These are phyloP conservation scores for Candida nemodendra DNA, from an alignment of 805 yeast genomes.

Conservation along the genomic window DNA sequence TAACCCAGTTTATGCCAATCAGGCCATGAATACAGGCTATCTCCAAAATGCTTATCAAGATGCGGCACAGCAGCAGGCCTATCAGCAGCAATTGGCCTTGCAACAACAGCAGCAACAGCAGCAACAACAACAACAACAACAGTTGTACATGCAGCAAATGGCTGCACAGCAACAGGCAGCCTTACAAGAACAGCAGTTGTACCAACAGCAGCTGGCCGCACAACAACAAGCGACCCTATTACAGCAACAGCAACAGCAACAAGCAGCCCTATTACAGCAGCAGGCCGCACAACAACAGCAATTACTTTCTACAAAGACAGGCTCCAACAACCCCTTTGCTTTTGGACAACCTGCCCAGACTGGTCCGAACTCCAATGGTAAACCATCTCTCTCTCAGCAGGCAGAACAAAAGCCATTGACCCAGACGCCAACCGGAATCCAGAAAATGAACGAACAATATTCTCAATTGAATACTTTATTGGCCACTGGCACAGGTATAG, in stretches of 20 bases:
- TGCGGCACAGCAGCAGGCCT: conserved; percentile 23
- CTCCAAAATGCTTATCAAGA: conserved; percentile 45
- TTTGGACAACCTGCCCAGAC: conserved; percentile 14
- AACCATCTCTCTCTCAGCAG: conserved; percentile 31
- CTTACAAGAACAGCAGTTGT: conserved; percentile 22
- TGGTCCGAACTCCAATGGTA: conserved; percentile 25
- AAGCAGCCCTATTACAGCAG: conserved; percentile 19
- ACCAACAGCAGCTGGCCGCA: conserved; percentile 22
- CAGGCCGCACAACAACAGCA: conserved; percentile 31
- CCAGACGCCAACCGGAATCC: conserved; percentile 52
- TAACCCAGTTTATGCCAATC: conserved; percentile 55
- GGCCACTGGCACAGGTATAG: conserved; percentile 87
- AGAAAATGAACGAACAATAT: conserved; percentile 54
- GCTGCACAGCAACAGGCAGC: conserved; percentile 25
- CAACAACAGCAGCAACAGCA: conserved; percentile 25
- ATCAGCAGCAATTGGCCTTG: conserved; percentile 21
- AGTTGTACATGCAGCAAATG: conserved; percentile 23
- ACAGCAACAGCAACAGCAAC: conserved; percentile 16
- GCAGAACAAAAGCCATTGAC: conserved; percentile 36
- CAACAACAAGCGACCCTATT: conserved; percentile 21
- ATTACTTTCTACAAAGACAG: conserved; percentile 39
- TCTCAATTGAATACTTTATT: conserved; percentile 75
- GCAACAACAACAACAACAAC: conserved; percentile 25
- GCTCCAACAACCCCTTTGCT: conserved; percentile 38
- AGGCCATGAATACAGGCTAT: conserved; percentile 54